Conservation (phyloP, 208 protist genomes). For the Trichomonas vaginalis region DNA sequence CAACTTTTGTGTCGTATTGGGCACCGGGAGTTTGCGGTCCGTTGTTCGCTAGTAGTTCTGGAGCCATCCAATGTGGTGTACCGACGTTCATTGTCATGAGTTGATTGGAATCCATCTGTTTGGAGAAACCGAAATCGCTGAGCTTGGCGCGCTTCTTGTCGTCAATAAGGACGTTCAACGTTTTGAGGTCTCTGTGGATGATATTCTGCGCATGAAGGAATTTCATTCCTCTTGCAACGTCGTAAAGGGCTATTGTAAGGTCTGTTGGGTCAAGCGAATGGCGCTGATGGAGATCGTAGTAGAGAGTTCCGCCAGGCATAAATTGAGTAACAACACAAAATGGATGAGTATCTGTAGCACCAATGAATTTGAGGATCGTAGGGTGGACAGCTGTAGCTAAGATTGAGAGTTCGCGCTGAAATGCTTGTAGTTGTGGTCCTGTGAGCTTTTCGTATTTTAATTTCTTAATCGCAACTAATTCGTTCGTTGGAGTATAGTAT, state of each 20-base stretch:
- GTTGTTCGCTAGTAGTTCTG: neutral
- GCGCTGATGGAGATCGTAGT: neutral
- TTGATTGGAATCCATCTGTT: neutral
- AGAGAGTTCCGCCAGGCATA: neutral
- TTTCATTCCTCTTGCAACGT: neutral
- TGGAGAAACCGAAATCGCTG: neutral
- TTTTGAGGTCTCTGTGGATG: neutral
- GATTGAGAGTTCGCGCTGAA: neutral
- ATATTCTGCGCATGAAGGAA: neutral
- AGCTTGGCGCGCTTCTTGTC: neutral
- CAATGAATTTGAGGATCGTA: neutral
- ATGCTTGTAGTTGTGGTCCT: neutral
- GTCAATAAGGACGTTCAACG: neutral
- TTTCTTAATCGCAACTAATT: neutral
- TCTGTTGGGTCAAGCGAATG: neutral
- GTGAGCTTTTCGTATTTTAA: neutral
- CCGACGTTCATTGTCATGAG: neutral
- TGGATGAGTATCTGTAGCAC: neutral
- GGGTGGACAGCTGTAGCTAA: neutral
- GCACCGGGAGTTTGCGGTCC: neutral
- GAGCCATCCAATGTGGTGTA: conserved; percentile 4
- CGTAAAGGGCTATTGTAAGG: neutral
- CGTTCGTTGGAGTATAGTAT: neutral
- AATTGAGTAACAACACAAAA: neutral
- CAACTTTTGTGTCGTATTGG: neutral